Conservation (phyloP, 108 stramenopile genomes). For the Chaetoceros tenuissimus region DNA sequence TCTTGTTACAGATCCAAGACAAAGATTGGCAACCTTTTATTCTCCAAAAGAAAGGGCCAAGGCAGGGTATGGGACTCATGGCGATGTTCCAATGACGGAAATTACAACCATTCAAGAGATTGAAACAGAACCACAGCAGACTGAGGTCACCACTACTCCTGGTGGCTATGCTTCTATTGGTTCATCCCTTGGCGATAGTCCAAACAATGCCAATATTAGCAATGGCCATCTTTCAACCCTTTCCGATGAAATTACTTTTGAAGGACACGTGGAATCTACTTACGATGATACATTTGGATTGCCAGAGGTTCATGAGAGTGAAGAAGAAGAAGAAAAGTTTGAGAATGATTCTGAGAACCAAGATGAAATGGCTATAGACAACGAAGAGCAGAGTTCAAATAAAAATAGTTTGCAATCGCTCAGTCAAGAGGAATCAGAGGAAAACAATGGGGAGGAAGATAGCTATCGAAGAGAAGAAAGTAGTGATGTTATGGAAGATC, state of each 20-base stretch:
- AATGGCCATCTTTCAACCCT: background rate
- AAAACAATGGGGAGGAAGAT: too few species aligned
- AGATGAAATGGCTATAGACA: background rate
- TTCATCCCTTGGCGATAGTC: too few species aligned
- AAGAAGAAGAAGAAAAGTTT: background rate
- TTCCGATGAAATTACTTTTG: background rate
- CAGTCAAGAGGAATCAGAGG: background rate
- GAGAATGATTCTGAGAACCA: background rate
- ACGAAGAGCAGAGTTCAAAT: too few species aligned
- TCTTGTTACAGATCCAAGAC: conserved; percentile 67
- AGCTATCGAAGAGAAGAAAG: too few species aligned
- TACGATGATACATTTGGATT: background rate
- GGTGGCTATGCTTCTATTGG: too few species aligned
- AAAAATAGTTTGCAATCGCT: background rate
- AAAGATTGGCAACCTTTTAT: conserved; percentile 60
- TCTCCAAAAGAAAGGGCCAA: background rate
- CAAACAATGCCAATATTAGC: background rate
- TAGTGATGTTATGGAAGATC: too few species aligned
- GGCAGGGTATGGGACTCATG: too few species aligned
- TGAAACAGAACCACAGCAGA: too few species aligned
- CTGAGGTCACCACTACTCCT: too few species aligned
- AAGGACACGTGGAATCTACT: background rate
- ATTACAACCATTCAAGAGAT: background rate
- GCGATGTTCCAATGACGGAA: background rate
- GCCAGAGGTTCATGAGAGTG: background rate